A percentile compares a stretch with the other conserved stretches of the same genome.
Evolutionary conservation across 2,329 filamentous ascomycete species (phyloP).

Genomic region (Fusarium zealandicum): DNA sequence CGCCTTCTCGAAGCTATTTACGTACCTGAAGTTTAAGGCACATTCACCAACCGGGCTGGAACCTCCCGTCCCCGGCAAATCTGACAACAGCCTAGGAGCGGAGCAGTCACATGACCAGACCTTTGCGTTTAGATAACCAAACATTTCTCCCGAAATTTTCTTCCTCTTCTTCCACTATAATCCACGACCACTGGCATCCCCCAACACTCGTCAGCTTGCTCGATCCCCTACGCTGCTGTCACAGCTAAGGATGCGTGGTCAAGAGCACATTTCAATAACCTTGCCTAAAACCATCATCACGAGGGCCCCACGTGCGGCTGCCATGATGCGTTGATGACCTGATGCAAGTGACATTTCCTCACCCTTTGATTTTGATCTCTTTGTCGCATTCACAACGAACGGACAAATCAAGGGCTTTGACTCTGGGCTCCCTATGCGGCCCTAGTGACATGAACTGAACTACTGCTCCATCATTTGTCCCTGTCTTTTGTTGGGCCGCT

Average conservation of each 20-base stretch:
- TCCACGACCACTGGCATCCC: conserved; percentile 53
- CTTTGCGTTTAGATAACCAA: conserved; percentile 25
- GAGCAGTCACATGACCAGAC: conserved; percentile 36
- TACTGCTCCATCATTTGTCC: background rate
- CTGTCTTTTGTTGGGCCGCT: background rate
- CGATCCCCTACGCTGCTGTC: conserved; percentile 51
- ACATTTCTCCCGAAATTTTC: conserved; percentile 29
- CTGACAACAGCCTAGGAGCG: background rate
- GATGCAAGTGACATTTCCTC: conserved; percentile 64
- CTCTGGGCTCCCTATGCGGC: background rate
- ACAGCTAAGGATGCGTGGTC: conserved; percentile 62
- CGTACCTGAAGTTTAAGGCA: conserved; percentile 17
- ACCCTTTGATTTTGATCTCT: conserved; percentile 2
- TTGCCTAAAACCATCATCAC: conserved; percentile 74
- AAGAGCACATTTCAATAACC: conserved; percentile 62
- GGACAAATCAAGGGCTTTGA: background rate
- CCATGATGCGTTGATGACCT: conserved; percentile 75
- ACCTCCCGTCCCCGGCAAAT: background rate
- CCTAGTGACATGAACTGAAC: conserved; percentile 1
- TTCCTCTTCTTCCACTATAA: conserved; percentile 45
- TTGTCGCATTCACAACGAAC: conserved; percentile 14
- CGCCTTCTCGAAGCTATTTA: background rate
- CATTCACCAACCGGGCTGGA: background rate
- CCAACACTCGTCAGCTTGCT: conserved; percentile 51
- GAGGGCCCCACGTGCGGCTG: conserved; percentile 69